Conservation (phyloP, 2,329 filamentous ascomycete genomes). For the Colletotrichum euphorbiae region DNA sequence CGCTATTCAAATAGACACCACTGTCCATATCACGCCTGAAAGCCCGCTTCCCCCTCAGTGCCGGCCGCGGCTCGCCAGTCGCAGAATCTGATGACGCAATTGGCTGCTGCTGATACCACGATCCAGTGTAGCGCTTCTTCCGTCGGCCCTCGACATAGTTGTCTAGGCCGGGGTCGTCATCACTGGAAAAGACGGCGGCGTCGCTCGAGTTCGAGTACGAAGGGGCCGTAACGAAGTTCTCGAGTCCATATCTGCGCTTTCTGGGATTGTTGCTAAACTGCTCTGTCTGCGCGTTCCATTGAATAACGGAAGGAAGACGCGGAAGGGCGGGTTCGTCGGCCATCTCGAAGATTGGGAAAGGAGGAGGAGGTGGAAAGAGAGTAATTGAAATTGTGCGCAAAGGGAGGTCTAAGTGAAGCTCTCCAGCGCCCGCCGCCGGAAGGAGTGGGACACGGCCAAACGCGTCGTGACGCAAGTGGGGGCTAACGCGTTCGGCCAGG, state of each 20-base stretch:
- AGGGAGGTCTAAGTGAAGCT: constrained; percentile 21
- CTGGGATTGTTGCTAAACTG: constrained; percentile 53
- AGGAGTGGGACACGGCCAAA: constrained; percentile 24
- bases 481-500: constrained; percentile 24
- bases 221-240: constrained; percentile 45
- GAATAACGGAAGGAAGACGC: constrained; percentile 49
- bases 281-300: constrained; percentile 54
- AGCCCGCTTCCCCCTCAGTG: constrained; percentile 60
- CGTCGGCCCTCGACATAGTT: constrained; percentile 69
- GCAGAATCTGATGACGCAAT: constrained; percentile 59
- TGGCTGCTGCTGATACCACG: constrained; percentile 75
- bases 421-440: constrained; percentile 23
- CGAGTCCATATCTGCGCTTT: constrained; percentile 52
- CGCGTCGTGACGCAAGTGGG: constrained; percentile 38
- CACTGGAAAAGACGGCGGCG: constrained; percentile 77
- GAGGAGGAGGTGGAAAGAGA: neutral
- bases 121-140: constrained; percentile 73
- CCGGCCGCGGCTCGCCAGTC: constrained; percentile 54
- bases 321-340: constrained; percentile 57
- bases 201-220: constrained; percentile 74
- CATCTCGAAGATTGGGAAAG: constrained; percentile 43
- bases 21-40: constrained; percentile 74
- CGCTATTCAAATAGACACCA: constrained; percentile 76
- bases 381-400: constrained; percentile 10
- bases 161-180: constrained; percentile 75